Conservation (phyloP, 2,329 filamentous ascomycete genomes). For the Stagonosporopsis cucurbitacearum region DNA sequence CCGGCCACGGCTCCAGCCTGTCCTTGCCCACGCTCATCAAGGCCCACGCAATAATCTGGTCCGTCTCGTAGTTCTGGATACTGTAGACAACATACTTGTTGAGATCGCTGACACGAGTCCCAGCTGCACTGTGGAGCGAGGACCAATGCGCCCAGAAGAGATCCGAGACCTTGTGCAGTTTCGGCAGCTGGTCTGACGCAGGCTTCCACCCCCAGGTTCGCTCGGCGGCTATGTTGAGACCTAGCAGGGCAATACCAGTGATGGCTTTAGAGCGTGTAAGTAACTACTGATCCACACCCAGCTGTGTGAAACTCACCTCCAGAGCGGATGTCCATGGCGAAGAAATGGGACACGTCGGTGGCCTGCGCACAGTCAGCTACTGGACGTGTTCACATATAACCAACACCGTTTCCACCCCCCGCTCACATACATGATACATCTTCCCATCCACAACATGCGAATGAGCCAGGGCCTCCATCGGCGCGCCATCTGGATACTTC, state of each 20-base stretch:
- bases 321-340: background rate
- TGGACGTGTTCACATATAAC: background rate
- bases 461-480: background rate
- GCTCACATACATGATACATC: background rate
- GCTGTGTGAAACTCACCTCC: background rate
- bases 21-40: slow-evolving; percentile 12
- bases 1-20: slow-evolving; percentile 24
- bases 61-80: slow-evolving; percentile 23
- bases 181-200: slow-evolving; percentile 23
- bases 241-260: background rate
- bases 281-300: background rate
- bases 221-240: background rate
- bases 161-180: slow-evolving; percentile 22
- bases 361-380: background rate
- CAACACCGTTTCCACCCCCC: background rate
- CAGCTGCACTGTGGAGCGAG: slow-evolving; percentile 6
- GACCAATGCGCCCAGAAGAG: slow-evolving; percentile 31
- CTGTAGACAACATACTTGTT: slow-evolving; percentile 22
- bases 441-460: background rate
- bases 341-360: background rate
- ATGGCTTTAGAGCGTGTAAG: background rate
- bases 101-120: slow-evolving; percentile 20
- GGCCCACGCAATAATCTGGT: slow-evolving; percentile 16
- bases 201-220: background rate
- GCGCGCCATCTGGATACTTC: background rate